phyloP scores from a whole-genome alignment of 225 moss, liverwort and hornwort species.

The Antitrichia curtipendula region DNA sequence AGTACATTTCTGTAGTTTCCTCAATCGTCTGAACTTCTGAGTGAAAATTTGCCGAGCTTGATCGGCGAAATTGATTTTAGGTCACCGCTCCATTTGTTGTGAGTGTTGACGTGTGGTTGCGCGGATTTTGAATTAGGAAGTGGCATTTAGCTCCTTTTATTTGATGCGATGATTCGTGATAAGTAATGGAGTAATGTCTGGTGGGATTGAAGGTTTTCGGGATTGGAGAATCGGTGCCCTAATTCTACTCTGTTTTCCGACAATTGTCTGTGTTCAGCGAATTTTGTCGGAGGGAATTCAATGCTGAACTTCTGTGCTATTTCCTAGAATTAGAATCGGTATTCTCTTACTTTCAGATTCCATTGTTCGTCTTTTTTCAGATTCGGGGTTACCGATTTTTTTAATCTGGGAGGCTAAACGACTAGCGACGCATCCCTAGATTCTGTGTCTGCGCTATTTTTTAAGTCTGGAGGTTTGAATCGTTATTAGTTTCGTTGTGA shows the following conservation, averaged over 20 bases:
- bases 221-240: neutral
- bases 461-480: neutral
- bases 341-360: neutral
- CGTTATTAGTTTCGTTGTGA: neutral
- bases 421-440: neutral
- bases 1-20: neutral
- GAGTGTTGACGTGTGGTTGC: neutral
- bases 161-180: neutral
- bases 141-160: neutral
- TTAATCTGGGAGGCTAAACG: neutral
- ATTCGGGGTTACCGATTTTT: neutral
- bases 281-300: neutral
- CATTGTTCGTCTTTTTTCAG: neutral
- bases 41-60: neutral
- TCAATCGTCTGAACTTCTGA: neutral
- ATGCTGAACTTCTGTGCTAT: neutral
- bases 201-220: neutral
- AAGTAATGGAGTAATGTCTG: neutral
- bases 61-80: neutral
- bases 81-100: neutral
- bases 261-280: neutral
- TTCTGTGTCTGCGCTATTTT: neutral
- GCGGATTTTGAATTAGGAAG: neutral
- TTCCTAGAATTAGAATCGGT: neutral
- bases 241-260: slow-evolving; percentile 5